Evolutionary conservation across 2,329 filamentous ascomycete genomes (phyloP).

Genomic region (Fusarium sp.): DNA sequence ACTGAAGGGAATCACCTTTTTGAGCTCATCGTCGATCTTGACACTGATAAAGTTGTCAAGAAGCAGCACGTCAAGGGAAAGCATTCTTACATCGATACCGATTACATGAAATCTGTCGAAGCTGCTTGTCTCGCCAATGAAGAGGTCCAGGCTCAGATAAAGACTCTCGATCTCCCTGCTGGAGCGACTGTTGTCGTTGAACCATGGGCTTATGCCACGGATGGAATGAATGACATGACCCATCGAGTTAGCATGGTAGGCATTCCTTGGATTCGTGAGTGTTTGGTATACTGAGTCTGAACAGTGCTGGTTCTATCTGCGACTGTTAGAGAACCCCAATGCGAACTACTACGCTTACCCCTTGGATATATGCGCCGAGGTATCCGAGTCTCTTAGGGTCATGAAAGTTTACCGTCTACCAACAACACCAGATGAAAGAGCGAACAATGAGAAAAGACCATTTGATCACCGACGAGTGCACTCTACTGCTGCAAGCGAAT

Average conservation of each 20-base stretch:
- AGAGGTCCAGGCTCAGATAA: conserved; percentile 57
- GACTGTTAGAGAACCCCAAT: conserved; percentile 56
- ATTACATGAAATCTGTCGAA: conserved; percentile 62
- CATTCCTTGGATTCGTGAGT: rapidly evolving
- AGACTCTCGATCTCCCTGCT: conserved; percentile 56
- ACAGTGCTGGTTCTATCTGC: conserved; percentile 45
- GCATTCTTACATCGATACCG: conserved; percentile 61
- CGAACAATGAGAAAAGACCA: conserved; percentile 46
- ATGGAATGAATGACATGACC: conserved; percentile 64
- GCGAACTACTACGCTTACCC: conserved; percentile 69
- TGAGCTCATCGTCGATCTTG: conserved; percentile 49
- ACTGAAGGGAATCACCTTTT: conserved; percentile 40
- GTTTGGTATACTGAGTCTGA: rapidly evolving
- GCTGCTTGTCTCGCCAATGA: conserved; percentile 58
- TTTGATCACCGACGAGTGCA: conserved; percentile 59
- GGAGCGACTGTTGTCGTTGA: conserved; percentile 61
- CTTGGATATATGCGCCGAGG: conserved; percentile 62
- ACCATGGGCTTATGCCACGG: conserved; percentile 67
- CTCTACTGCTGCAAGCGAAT: conserved; percentile 55
- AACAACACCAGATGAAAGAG: conserved; percentile 44
- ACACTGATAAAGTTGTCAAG: conserved; percentile 19
- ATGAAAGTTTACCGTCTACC: conserved; percentile 61
- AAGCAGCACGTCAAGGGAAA: conserved; percentile 54
- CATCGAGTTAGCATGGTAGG: conserved; percentile 62
- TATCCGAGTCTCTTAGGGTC: conserved; percentile 59